A percentile compares a stretch with the other conserved stretches of the same genome.
Evolutionary conservation across 2,329 filamentous ascomycete genomes (phyloP).

Genomic region (Aspergillus sp.): DNA sequence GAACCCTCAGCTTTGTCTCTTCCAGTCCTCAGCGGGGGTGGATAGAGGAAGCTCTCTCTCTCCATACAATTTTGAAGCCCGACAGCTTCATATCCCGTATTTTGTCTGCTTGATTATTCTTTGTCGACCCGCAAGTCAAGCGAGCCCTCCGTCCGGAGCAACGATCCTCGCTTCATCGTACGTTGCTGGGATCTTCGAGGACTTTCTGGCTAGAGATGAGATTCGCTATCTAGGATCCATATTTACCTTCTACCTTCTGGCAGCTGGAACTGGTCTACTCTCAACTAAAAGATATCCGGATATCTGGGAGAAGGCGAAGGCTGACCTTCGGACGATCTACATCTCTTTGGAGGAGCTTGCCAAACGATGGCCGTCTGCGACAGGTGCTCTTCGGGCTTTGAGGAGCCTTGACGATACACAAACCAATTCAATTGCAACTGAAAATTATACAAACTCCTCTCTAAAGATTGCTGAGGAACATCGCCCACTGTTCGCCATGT

Average conservation of each 20-base stretch:
- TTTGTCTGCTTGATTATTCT: slow-evolving; percentile 43
- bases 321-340: slow-evolving; percentile 24
- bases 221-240: slow-evolving; percentile 43
- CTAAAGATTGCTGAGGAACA: slow-evolving; percentile 15
- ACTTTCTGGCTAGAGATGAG: slow-evolving; percentile 45
- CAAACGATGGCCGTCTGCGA: slow-evolving; percentile 30
- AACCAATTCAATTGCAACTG: slow-evolving; percentile 7
- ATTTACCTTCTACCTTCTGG: slow-evolving; percentile 45
- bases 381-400: slow-evolving; percentile 24
- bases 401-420: slow-evolving; percentile 24
- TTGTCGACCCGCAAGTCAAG: slow-evolving; percentile 26
- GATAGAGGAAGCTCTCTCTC: neutral
- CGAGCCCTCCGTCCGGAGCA: slow-evolving; percentile 32
- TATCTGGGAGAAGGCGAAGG: slow-evolving; percentile 20
- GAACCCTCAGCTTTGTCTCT: slow-evolving; percentile 27
- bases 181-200: slow-evolving; percentile 44
- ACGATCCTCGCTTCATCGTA: slow-evolving; percentile 44
- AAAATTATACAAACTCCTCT: neutral
- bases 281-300: slow-evolving; percentile 32
- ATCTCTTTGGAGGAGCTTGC: slow-evolving; percentile 25
- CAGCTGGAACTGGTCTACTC: slow-evolving; percentile 38
- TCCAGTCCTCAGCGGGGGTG: slow-evolving; percentile 1
- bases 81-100: slow-evolving; percentile 40
- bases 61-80: slow-evolving; percentile 38
- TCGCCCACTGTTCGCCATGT: slow-evolving; percentile 21